A percentile compares a stretch with the other conserved stretches of the same genome.
phyloP scores from a whole-genome alignment of 2,329 filamentous ascomycete species.

The Nemania bipapillata region DNA sequence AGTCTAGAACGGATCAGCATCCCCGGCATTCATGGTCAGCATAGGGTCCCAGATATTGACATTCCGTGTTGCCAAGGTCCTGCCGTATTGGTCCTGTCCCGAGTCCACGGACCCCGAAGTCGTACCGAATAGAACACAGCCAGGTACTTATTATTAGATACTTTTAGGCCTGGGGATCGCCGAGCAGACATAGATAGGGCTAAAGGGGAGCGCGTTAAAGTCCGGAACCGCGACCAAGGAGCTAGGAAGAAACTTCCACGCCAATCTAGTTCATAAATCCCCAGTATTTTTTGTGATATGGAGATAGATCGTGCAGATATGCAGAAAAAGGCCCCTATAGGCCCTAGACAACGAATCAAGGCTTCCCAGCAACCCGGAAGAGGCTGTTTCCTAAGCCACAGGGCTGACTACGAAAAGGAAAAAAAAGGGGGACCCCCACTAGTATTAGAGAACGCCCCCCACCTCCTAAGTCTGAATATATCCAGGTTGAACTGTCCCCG shows the following conservation, averaged over 20 bases:
- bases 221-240: background rate
- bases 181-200: conserved; percentile 2
- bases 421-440: conserved; percentile 11
- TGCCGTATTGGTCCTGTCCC: background rate
- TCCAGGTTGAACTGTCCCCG: background rate
- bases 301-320: conserved; percentile 27
- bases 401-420: conserved; percentile 34
- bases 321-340: conserved; percentile 3
- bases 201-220: background rate
- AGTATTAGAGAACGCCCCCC: background rate
- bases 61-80: conserved; percentile 3
- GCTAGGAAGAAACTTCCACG: background rate
- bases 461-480: conserved; percentile 9
- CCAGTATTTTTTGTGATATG: conserved; percentile 2
- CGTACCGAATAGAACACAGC: background rate
- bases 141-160: conserved; percentile 30
- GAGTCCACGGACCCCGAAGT: background rate
- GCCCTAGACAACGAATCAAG: conserved; percentile 21
- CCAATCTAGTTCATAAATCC: conserved; percentile 18
- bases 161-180: conserved; percentile 19
- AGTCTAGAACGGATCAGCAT: conserved; percentile 22
- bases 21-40: background rate
- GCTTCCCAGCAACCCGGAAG: background rate
- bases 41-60: conserved; percentile 4
- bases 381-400: conserved; percentile 27